phyloP scores from a whole-genome alignment of 2,329 filamentous ascomycete species.

The Fusarium longipes region DNA sequence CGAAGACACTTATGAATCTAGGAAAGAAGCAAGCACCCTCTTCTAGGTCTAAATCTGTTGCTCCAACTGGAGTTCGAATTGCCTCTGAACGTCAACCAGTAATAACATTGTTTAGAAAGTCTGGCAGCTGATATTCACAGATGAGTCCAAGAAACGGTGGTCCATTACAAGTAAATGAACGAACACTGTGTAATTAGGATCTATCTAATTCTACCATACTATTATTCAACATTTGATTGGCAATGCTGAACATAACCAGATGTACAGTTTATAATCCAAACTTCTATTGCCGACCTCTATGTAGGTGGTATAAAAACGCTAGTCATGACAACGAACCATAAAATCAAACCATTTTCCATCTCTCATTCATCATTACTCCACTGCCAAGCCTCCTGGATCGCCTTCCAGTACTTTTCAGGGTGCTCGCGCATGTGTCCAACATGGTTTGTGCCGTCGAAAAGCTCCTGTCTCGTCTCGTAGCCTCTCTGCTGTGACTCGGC shows the following conservation, averaged over 20 bases:
- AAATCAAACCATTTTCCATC: background rate
- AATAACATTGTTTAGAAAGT: no score
- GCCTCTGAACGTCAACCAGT: no score
- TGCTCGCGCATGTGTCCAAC: constrained; percentile 70
- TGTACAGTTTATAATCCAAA: background rate
- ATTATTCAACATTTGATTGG: background rate
- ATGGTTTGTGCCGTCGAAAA: constrained; percentile 69
- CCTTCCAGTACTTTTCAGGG: constrained; percentile 67
- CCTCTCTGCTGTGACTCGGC: constrained; percentile 60
- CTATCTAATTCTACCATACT: background rate
- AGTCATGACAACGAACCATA: constrained; percentile 10
- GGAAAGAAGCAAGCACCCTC: no score
- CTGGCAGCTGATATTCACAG: no score
- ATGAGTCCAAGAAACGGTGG: no score
- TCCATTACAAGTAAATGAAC: no score
- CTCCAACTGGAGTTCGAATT: no score
- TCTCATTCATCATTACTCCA: constrained; percentile 23
- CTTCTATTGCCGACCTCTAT: constrained; percentile 1
- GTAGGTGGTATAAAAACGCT: constrained; percentile 25
- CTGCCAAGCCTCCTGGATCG: constrained; percentile 51
- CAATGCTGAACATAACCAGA: no score
- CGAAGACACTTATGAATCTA: no score
- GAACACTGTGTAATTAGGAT: no score
- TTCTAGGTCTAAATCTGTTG: no score
- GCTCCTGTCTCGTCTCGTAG: constrained; percentile 60